Conservation (phyloP, 495 filamentous ascomycete species). For the Podospora conica region DNA sequence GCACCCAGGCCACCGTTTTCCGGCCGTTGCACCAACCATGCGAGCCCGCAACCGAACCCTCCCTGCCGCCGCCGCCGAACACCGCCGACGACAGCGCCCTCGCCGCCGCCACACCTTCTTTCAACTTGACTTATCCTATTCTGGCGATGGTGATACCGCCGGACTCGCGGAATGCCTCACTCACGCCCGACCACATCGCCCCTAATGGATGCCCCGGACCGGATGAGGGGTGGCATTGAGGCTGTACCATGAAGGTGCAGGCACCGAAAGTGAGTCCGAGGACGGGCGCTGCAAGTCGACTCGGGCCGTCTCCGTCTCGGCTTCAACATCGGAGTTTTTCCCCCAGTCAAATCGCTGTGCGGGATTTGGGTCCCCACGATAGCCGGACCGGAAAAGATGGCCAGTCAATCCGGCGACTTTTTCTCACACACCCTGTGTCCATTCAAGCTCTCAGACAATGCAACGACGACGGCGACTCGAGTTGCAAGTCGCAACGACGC, state of each 20-base stretch:
- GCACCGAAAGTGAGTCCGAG: neutral
- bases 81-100: neutral
- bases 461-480: neutral
- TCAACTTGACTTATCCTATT: neutral
- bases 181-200: neutral
- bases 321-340: neutral
- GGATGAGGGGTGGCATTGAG: neutral
- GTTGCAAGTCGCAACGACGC: neutral
- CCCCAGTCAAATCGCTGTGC: neutral
- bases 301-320: neutral
- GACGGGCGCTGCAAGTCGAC: neutral
- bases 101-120: neutral
- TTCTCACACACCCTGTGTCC: neutral
- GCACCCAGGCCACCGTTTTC: neutral
- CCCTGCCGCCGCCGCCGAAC: neutral
- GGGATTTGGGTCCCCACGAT: neutral
- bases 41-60: neutral
- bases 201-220: neutral
- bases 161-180: neutral
- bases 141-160: neutral
- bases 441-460: neutral
- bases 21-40: conserved; percentile 6
- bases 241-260: neutral
- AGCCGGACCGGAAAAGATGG: neutral
- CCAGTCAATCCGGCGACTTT: neutral